Percentiles rank a stretch among this genome's conserved stretches.
Conservation (phyloP, 208 protist genomes). For the Tritrichomonas foetus region DNA sequence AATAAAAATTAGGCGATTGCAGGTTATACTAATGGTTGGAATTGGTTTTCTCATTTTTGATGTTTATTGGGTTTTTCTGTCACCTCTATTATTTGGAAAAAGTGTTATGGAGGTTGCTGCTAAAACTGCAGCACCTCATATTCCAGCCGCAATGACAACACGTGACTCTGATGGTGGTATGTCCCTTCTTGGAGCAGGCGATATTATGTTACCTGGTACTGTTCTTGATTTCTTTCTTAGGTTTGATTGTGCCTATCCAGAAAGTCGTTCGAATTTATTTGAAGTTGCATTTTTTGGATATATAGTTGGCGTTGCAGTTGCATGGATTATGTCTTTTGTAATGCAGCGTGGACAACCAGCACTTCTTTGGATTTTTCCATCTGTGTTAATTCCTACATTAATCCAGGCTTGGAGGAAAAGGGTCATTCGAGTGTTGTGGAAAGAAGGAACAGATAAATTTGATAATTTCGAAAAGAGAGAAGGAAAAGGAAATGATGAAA, state of each 20-base stretch:
- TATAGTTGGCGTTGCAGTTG: not conserved
- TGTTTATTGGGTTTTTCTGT: not conserved
- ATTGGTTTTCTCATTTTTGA: not conserved
- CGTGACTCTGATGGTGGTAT: not conserved
- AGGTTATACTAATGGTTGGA: not conserved
- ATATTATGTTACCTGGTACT: not conserved
- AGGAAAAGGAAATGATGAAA: too few relatives aligned
- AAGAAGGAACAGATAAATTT: not conserved
- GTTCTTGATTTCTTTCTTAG: not conserved
- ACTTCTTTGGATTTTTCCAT: not conserved
- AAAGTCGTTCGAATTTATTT: not conserved
- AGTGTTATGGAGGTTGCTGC: not conserved
- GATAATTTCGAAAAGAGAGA: too few relatives aligned
- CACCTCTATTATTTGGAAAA: not conserved
- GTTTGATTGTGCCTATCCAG: not conserved
- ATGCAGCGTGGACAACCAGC: not conserved
- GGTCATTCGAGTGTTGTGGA: not conserved
- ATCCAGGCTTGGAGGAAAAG: not conserved
- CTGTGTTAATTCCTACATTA: not conserved
- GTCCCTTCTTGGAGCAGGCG: not conserved
- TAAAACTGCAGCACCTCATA: not conserved
- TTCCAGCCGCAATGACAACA: not conserved
- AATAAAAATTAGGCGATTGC: not conserved
- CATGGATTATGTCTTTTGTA: not conserved
- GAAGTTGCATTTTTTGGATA: not conserved